Percentiles rank a stretch among this genome's conserved stretches.
phyloP scores from a whole-genome alignment of 331 rosid genomes.

The Telfairia occidentalis region DNA sequence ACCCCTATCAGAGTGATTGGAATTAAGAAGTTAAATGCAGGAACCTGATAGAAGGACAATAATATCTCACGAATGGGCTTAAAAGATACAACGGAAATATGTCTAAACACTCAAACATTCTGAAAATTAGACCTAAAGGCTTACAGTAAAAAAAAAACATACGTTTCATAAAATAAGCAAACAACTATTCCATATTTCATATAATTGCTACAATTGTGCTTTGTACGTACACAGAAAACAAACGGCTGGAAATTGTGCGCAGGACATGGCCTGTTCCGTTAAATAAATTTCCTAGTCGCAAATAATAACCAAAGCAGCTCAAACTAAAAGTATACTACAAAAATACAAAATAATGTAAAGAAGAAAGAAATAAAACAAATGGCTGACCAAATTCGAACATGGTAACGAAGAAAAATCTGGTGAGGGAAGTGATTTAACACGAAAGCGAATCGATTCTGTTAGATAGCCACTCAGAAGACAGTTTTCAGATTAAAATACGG shows the following conservation, averaged over 20 bases:
- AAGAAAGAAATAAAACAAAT: not conserved
- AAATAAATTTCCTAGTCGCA: not conserved
- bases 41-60: not conserved
- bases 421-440: not conserved
- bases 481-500: not conserved
- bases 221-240: not conserved
- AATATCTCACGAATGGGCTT: not conserved
- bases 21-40: not conserved
- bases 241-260: not conserved
- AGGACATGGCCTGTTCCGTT: not conserved
- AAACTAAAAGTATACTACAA: not conserved
- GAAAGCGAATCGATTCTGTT: not conserved
- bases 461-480: not conserved
- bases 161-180: not conserved
- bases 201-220: not conserved
- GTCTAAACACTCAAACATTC: not conserved
- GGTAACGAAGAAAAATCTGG: too few relatives aligned
- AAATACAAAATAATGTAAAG: not conserved
- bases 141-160: not conserved
- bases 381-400: not conserved
- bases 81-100: not conserved
- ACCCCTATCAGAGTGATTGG: not conserved
- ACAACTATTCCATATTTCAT: not conserved
- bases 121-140: not conserved
- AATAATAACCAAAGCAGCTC: not conserved